Percentiles rank a stretch among this genome's conserved stretches.
Evolutionary conservation across 2,329 filamentous ascomycete species (phyloP).

Genomic region (Talaromyces sp.): DNA sequence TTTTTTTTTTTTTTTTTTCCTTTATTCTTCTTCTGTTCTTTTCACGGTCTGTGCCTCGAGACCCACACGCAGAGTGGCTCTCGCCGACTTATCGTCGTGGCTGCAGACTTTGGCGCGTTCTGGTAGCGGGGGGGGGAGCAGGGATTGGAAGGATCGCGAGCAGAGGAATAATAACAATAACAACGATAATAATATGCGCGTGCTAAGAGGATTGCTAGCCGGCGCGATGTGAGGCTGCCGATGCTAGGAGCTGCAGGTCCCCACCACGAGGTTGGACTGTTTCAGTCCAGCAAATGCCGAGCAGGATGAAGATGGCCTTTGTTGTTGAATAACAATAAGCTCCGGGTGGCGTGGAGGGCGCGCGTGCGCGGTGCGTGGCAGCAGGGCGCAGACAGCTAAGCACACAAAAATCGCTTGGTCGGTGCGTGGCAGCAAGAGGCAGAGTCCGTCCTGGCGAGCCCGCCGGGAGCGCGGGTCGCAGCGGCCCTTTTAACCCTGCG

Average conservation of each 20-base stretch:
- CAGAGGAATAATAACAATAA: not conserved
- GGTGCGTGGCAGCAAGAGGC: conserved; percentile 5
- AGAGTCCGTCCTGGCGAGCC: not conserved
- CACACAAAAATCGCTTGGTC: not conserved
- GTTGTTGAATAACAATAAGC: not conserved
- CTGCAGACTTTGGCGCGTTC: not conserved
- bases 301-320: not conserved
- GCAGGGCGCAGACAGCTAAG: not conserved
- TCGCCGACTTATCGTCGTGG: not conserved
- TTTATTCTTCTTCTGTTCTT: not conserved
- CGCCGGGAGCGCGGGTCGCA: conserved; percentile 15
- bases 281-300: too few relatives aligned
- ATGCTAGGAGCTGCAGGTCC: not conserved
- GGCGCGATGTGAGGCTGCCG: not conserved
- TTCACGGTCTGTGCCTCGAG: not conserved
- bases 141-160: not conserved
- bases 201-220: not conserved
- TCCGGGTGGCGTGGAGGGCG: not conserved
- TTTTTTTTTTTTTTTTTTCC: not conserved
- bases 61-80: not conserved
- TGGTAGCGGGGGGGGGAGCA: not conserved
- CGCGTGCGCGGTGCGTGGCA: conserved; percentile 7
- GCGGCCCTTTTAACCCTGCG: conserved; percentile 34
- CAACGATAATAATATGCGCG: not conserved
- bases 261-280: not conserved